Evolutionary conservation across 2,329 filamentous ascomycete genomes (phyloP), one percentile per base, ranked within the genome.

Genomic region (Cryphonectria carpinicola): DNA sequence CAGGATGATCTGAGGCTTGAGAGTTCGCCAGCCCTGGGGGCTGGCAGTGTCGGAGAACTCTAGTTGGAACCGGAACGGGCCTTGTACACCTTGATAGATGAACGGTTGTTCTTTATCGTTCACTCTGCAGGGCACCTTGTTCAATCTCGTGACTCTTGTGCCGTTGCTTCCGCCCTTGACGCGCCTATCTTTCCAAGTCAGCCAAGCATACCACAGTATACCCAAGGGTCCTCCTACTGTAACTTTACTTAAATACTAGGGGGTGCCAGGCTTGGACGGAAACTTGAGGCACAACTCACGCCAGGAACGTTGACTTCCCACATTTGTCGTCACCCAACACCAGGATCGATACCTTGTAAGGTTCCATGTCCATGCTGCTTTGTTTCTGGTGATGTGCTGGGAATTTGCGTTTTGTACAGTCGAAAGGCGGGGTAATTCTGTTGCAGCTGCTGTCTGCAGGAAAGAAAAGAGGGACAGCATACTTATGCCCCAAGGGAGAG

Each of bases 241-340:
- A 39, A 39, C 37, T 39, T 46, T 46, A 22, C 4, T 46, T 6
- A 46, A 46, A 4, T 7, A 46, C 43, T 54, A 14, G 41, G 58
- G 43, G 67, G 66, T 71, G 67, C 73, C 49, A 71, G 71, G 58
- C 39, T 8, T 35, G 3, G 22, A 39, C 22, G 13, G 75, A 19
- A 41, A 49, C 43, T 49, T 49, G 43, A 49, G 46, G 22, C 25
- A 84, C 32, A 32, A 32, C 88, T 74, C 76, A 90, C 88, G 88
- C 88, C 75, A 90, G 77, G 77, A 90, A 89, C 0, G 85, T 88
- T 32, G 87, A 88, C 78, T 90, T 90, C 68, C 88, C 88, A 73
- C 87, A 87, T 75, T 82, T 82, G 71, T 85, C 83, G 78, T 90
- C 88, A 43, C 88, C 88, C n/a, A 90, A 80, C 28, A 90, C 78